Conservation (phyloP, 2,329 filamentous ascomycete genomes). For the Falciphora oryzae region DNA sequence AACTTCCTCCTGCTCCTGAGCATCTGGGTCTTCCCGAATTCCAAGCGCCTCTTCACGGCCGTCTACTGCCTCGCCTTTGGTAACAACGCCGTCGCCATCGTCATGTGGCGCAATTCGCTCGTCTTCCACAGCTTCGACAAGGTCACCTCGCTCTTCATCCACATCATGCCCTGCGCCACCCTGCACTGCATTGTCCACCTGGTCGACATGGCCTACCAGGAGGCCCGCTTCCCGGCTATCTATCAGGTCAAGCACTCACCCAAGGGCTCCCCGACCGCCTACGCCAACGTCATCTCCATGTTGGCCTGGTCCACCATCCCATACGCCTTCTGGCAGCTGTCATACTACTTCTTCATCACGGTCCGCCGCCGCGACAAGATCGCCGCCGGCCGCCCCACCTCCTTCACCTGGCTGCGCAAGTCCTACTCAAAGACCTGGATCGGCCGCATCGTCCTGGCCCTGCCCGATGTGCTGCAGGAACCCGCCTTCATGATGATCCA, state of each 20-base stretch:
- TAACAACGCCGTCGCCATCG: conserved; percentile 95
- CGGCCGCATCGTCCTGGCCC: conserved; percentile 73
- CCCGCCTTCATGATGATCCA: conserved; percentile 94
- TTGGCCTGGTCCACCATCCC: conserved; percentile 90
- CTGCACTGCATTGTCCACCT: conserved; percentile 91
- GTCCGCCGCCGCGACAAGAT: conserved; percentile 94
- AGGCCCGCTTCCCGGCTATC: conserved; percentile 73
- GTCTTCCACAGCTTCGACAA: conserved; percentile 99
- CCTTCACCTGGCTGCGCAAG: conserved; percentile 92
- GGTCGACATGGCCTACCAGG: conserved; percentile 58
- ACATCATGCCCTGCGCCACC: conserved; percentile 96
- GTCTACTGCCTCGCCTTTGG: conserved; percentile 90
- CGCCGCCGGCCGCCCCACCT: conserved; percentile 88
- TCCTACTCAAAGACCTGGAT: conserved; percentile 89
- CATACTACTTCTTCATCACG: conserved; percentile 92
- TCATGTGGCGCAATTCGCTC: conserved; percentile 98
- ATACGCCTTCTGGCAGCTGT: conserved; percentile 87
- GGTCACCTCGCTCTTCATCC: conserved; percentile 96
- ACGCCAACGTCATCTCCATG: conserved; percentile 74
- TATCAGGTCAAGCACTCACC: conserved; percentile 68
- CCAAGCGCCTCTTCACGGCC: conserved; percentile 86
- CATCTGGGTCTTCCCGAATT: conserved; percentile 85
- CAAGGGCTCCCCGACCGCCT: conserved; percentile 71
- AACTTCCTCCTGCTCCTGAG: conserved; percentile 78
- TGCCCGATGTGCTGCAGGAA: conserved; percentile 74